Base-by-base conservation (phyloP, 345 rosid genomes). In the Limnanthes douglasii region DNA sequence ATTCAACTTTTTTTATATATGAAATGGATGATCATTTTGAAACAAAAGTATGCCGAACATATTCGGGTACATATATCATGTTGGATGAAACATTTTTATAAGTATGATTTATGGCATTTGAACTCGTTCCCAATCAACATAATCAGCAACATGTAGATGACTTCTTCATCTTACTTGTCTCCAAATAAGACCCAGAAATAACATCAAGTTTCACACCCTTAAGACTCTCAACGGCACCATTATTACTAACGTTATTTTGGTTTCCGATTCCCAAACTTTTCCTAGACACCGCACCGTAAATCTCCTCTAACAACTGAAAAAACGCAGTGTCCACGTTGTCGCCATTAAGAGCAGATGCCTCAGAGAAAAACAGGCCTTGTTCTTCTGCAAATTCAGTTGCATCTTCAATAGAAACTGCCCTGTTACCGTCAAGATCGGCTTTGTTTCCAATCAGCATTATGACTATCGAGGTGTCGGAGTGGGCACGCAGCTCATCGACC, bases 381-480 rank as follows among this genome's bases (percentile, higher is more conserved):
- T 72, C 78, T 61, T 78, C 75, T 1, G 95, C 95, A 24, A 83
- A 70, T 50, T 75, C 95, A 29, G 78, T 62, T 0, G 95, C 92
- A 28, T 78, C 77, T 21, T 75, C 86, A 0, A 65, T 62, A 1
- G 86, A 56, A n/a, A 83, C 83, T 1, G 64, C 92, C 11, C 95
- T 65, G 56, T 78, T 74, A 50, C 69, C 74, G 37, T 59, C 53
- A 0, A 75, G 86, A 53, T 83, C 95, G n/a, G 74, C 73, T 50
- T 83, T 78, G 67, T 83, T 83, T 1, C 92, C 95, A 0, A 83
- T 73, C 37, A 78, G 66, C 57, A 61, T 78, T 21, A 83, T 83
- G 24, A 71, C 82, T 6, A 70, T 73, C 10, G 86, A 75, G 10
- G 41, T 71, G n/a, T 78, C 86, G n/a, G 86, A 86, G 45, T 83